Evolutionary conservation across 139 green algal species (phyloP), one percentile per base, ranked within the genome.

Genomic region (Chara braunii): DNA sequence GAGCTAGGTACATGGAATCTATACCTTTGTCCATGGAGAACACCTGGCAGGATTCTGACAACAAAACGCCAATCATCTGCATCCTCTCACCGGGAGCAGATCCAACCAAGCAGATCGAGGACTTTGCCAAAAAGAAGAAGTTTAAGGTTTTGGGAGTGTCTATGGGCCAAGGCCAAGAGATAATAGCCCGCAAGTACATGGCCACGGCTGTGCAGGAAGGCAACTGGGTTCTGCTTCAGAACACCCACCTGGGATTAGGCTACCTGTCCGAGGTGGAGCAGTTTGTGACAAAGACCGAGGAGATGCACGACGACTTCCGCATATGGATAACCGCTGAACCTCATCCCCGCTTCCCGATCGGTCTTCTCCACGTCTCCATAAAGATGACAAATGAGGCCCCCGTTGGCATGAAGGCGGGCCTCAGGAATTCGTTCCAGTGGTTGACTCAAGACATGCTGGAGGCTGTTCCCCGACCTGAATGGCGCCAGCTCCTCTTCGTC

Each of bases 161-260:
- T 33, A 91, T 95, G 89, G 90, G 90, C 11, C 90, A 97, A 76
- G 88, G 65, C 7, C 85, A 90, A 77, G 89, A 95, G 81, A 77
- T 94, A 28, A 90, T 94, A 53, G 90, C 90, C 45, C 82, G 90
- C 59, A 87, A 88, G 80, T 86, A 88, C 77, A 85, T 97, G 82
- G 81, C 85, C 18, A 81, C 78, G 2, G 90, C 90, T 6, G 80
- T 70, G 7, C 71, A 81, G 37, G 88, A 94, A 78, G 90, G 90
- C 24, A 84, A 91, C 60, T 97, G 90, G 90, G 88, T 96, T 57
- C 84, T 96, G 68, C 83, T 97, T 51, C 90, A 97, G 78, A 97
- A 97, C 85, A 92, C 89, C 22, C 90, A 97, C 82, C 81, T 97
- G 34, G 87, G 87, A 12, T 80, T 94, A 60, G 12, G 32, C 56